Base-by-base conservation (phyloP, 2,329 filamentous ascomycete genomes). In the Ophiostoma sp. region DNA sequence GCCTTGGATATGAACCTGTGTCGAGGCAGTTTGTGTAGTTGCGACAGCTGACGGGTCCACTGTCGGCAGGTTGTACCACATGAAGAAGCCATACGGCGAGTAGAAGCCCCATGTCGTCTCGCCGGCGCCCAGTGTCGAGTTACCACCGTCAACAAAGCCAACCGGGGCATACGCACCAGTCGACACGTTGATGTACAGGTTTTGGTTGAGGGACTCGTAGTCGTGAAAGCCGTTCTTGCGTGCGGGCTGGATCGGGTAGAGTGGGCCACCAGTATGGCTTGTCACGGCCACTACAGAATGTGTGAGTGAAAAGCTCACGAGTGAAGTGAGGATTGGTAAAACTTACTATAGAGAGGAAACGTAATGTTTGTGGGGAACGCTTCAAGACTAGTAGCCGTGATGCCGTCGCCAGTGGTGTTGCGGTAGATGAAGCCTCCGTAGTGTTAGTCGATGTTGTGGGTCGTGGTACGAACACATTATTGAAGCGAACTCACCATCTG, bases 31-130 rank as follows among this genome's bases (percentile, higher is more conserved):
- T 1, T 3, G 36, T 33, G 17, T 6, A 7, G 33, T 3, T 3
- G 1, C n/a, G 22, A 31, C 61, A n/a, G 48, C n/a, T 39, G 39
- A 50, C 15, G 39, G 8, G 39, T 31, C 15, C 15, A 15, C 45
- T 5, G 69, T 39, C 39, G 69, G n/a, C 22, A 12, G 42, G 31
- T 71, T 48, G 66, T 68, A 63, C 64, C 72, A 70, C 52, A 74
- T 33, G 28, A 75, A 36, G 15, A 76, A 57, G 5, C 74, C 75
- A 31, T 74, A 74, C 12, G 64, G 52, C 19, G 42, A 28, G 66
- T 72, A 74, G 69, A 75, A 76, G 39, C 75, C 75, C 70, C 70
- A 75, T 2, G 75, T 74, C 6, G 75, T 76, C 70, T 74, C 59
- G 25, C 74, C 74, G 1, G 19, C 36, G 12, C 69, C 52, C 19